Base-by-base conservation (phyloP, 179 eudicot species). In the Actinidia arguta region DNA sequence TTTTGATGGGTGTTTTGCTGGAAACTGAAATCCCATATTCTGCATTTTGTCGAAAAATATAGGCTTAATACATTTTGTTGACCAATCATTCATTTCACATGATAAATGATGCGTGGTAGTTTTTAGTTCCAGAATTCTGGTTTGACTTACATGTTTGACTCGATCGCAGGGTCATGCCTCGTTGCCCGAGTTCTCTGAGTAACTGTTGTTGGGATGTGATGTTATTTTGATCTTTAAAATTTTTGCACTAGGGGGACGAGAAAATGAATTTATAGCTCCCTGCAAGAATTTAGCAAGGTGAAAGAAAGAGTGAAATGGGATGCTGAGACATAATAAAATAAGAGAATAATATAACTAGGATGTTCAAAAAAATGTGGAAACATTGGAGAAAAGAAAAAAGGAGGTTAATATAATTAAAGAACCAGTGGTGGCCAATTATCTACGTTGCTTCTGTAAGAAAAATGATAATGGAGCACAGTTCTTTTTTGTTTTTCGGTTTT, bases 91-190 rank as follows among this genome's bases (percentile, higher is more conserved):
- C 39, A 63, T 77, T 52, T 17, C 6, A 13, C 42, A 59, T 77
- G 48, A 75, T 76, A 3, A 58, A 76, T 58, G 12, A 3, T 39
- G 1, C n/a, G 51, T 42, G 22, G 67, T 25, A 14, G 12, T 22
- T 59, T 61, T 59, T 42, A 6, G 54, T 44, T 31, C 11, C 36
- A 9, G 20, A 61, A 77, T 44, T 14, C n/a, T 77, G 46, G 55
- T n/a, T 59, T 77, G 55, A 77, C 54, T 39, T 77, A 42, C 24
- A 76, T 77, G 36, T 77, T 77, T 77, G 54, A 59, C 69, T 76
- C 68, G 13, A 59, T 76, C 70, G 69, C 80, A 76, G 69, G 69
- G 69, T 76, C 52, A 22, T 7, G 52, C 69, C 50, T 75, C 78
- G 36, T 75, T 75, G 22, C 31, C 36, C 48, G 10, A 51, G 64